phyloP scores from a whole-genome alignment of 1,284 basidiomycete genomes.

The Irpex rosettiformis region DNA sequence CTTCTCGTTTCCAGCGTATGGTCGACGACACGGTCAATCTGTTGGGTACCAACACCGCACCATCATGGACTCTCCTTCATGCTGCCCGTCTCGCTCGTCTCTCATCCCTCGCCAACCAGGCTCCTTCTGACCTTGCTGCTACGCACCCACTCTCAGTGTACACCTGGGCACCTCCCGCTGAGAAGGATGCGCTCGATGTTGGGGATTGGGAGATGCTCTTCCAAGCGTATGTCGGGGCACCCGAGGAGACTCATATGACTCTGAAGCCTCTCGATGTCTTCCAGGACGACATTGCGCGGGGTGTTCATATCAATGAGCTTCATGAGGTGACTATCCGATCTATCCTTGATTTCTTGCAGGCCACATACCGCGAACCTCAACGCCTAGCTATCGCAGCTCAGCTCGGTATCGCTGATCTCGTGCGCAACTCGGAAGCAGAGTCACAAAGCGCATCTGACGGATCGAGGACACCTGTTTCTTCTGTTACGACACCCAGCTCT shows the following conservation, averaged over 20 bases:
- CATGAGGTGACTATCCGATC: background rate
- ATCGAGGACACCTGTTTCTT: background rate
- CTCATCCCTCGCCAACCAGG: background rate
- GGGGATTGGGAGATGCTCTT: background rate
- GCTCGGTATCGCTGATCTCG: background rate
- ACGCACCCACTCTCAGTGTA: background rate
- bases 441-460: background rate
- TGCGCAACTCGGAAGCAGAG: background rate
- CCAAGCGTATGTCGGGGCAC: background rate
- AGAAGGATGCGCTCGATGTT: constrained; percentile 1
- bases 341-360: background rate
- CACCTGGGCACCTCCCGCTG: background rate
- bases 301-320: background rate
- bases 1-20: background rate
- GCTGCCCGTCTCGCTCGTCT: background rate
- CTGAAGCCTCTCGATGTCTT: background rate
- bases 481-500: background rate
- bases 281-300: background rate
- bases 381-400: background rate
- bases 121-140: background rate
- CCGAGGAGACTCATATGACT: background rate
- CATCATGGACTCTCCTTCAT: background rate
- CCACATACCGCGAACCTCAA: background rate
- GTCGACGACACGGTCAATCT: background rate
- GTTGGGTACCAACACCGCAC: background rate